phyloP scores from a whole-genome alignment of 305 asterid genomes.

The Fraxinus platypoda region DNA sequence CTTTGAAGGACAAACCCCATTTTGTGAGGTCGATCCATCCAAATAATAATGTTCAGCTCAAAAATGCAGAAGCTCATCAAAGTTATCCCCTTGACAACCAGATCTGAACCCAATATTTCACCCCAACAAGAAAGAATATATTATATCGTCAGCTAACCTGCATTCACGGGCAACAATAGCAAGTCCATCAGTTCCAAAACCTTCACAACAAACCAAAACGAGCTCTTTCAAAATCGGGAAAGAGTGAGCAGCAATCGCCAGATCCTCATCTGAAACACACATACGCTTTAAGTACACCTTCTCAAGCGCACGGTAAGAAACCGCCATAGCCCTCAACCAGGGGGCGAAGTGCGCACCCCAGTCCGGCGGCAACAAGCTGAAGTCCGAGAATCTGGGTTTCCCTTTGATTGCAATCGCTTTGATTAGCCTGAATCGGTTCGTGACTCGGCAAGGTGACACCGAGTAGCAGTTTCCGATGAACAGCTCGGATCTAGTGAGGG shows the following conservation, averaged over 20 bases:
- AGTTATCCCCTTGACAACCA: background rate
- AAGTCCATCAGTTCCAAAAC: slow-evolving; percentile 51
- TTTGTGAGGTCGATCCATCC: background rate
- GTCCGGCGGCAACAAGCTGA: slow-evolving; percentile 42
- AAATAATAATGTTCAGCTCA: background rate
- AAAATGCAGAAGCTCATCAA: background rate
- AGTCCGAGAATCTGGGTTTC: slow-evolving; percentile 54
- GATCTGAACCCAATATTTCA: slow-evolving; percentile 16
- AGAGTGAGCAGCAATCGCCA: slow-evolving; percentile 33
- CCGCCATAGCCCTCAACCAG: slow-evolving; percentile 38
- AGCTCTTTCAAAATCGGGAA: slow-evolving; percentile 42
- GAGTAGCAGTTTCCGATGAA: slow-evolving; percentile 57
- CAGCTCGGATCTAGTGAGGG: slow-evolving; percentile 52
- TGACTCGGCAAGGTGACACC: slow-evolving; percentile 40
- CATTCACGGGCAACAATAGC: slow-evolving; percentile 43
- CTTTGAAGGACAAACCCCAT: background rate
- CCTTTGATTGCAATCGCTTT: slow-evolving; percentile 44
- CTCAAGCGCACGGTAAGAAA: slow-evolving; percentile 37
- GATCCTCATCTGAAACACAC: slow-evolving; percentile 42
- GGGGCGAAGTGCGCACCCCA: slow-evolving; percentile 51
- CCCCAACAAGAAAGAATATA: background rate
- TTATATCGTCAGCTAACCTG: slow-evolving; percentile 36
- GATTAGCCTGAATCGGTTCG: slow-evolving; percentile 38
- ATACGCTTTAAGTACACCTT: slow-evolving; percentile 47
- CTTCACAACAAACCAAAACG: slow-evolving; percentile 47